Evolutionary conservation across 176 grass and related monocot genomes (phyloP), one percentile per base, ranked within the genome.

Genomic region (Calamus simplicifolius): DNA sequence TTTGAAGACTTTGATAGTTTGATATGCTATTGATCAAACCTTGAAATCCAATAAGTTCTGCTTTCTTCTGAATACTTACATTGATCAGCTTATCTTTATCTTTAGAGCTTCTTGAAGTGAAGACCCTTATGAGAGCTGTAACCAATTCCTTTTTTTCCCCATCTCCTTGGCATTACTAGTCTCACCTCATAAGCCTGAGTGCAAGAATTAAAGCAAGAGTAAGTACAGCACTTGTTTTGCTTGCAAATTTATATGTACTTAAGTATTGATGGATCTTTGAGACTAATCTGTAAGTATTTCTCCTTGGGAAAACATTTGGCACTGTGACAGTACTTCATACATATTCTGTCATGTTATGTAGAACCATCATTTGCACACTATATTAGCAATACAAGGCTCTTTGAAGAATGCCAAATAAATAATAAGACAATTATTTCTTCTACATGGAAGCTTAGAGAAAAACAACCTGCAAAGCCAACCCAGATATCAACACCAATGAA

Each of bases 101-200:
- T 83, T 79, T 97, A 43, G 84, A 76, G 63, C 57, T 76, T 73
- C 57, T 76, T 73, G 78, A 6, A 55, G 60, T 78, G 65, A 98
- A 98, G 30, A 79, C 84, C 67, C 78, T 89, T 79, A 76, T 98
- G 62, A 98, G 72, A 56, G 88, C 81, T 57, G 49, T 69, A 65
- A 82, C 94, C 94, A 98, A 35, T 62, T 89, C 25, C 94, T 85
- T 63, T 98, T 98, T 85, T 83, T 93, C 1, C 94, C 94, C 94
- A 98, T 98, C 61, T 97, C 75, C 59, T 88, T 85, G 72, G 63
- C 81, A 88, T 91, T 54, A 82, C n/a, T 16, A 55, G 3, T 63
- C 7, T 51, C 5, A 18, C 30, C 58, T 14, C 31, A 75, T 29
- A 50, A 14, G 27, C 25, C 66, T 82, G 72, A 28, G n/a, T n/a